Evolutionary conservation across 345 rosid species (phyloP), one percentile per base, ranked within the genome.

Genomic region (Salix koriyanagi): DNA sequence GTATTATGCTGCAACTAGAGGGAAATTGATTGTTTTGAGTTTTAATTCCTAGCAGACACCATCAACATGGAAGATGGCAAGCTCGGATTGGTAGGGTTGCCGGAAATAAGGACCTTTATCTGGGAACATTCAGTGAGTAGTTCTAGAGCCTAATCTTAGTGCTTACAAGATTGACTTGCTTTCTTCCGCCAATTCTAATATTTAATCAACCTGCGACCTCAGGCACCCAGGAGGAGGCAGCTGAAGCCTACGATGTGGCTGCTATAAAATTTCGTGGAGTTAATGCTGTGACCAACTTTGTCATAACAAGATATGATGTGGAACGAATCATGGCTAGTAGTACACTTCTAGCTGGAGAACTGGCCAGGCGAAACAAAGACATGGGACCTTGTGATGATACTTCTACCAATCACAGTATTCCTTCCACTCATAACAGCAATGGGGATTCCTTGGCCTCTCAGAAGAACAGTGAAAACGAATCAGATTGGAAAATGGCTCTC

Each of bases 1-100:
- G 44, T 12, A 41, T 10, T 10, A 10, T 41, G 44, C 44, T 41
- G 44, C 44, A 41, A 41, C 9, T 2, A 2, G 44, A 11, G 2
- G 2, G 44, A 41, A 41, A 41, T 9, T 41, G 44, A 41, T 41
- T 41, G 44, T 65, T 32, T 83, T 72, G 2, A 56, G 11, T 46
- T 34, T 73, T 52, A 9, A 44, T 2, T 60, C 44, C 50, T 76
- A 23, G 7, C 83, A 91, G 98, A 65, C 94, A 96, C 73, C 99
- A 96, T 76, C 99, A 96, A 68, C 98, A 96, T 82, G 99, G 99
- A 76, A 92, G 99, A 83, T 96, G 99, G 99, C 98, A 96, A 79
- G 99, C 99, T 80, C 85, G 99, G 73, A 96, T 96, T 5, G 99
- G 99, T 42, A 88, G 99, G 85, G 99, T 96, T 34, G 97, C 98